Evolutionary conservation across 768 basidiomycete species (phyloP), one percentile per base, ranked within the genome.

Genomic region (Leccinum uliginosum): DNA sequence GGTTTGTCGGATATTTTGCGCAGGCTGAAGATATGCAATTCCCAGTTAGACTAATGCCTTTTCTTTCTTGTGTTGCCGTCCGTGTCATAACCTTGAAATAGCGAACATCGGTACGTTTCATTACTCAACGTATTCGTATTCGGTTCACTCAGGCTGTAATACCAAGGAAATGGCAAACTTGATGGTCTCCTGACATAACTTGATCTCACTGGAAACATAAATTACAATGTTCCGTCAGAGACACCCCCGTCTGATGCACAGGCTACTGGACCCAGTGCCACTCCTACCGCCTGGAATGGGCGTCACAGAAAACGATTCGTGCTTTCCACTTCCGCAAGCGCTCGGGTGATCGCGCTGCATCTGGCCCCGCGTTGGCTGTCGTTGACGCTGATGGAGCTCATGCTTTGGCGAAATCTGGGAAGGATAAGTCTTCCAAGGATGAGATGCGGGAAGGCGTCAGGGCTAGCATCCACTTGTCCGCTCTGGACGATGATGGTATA

Each of bases 331-430:
- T 90, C 75, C 84, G 83, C 60, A 87, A 81, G 67, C 78, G 82
- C 6, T 61, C 66, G 6, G 74, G 77, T 19, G 75, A 76, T 43
- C 76, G 78, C 52, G 77, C 78, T 52, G 80, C 83, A n/a, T 77
- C 85, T 9, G 91, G 91, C 2, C 89, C 91, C 5, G 88, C 91
- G 2, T 73, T 93, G 30, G 81, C 88, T 0, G 86, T 93, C 52
- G 81, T 93, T 10, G 91, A 93, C 67, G 84, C 82, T 10, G 85
- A 85, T 30, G 74, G 76, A 12, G 53, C 67, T n/a, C 61, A 72
- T 3, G 50, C 66, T 8, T 67, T 71, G 3, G 62, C 64, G 21
- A 69, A 71, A 50, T 63, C 71, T 4, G 74, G 71, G 29, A 80
- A 79, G 58, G 68, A 78, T 6, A 76, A 76, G 54, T 75, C 69